These are phyloP conservation scores for Coniochaeta hoffmannii DNA, from an alignment of 2,329 filamentous ascomycete species.

Conservation along the genomic window DNA sequence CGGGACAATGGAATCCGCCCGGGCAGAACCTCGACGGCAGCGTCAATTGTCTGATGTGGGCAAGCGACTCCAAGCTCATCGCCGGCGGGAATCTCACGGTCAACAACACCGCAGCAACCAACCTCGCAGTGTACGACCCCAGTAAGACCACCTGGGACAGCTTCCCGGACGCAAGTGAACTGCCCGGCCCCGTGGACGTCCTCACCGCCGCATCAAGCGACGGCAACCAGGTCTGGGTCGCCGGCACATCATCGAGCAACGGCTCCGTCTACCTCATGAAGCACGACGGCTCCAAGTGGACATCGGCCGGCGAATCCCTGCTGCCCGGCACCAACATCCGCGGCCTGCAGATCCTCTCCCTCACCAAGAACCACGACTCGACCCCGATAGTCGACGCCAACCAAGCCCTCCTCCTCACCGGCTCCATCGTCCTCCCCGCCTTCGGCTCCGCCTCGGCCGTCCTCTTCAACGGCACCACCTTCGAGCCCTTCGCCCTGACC, in stretches of 20 bases:
- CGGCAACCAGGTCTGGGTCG: conserved; percentile 71
- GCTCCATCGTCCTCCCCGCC: conserved; percentile 64
- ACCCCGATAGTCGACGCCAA: conserved; percentile 56
- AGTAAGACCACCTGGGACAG: conserved; percentile 58
- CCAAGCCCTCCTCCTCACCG: conserved; percentile 76
- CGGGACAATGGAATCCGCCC: conserved; percentile 72
- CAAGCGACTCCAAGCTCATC: conserved; percentile 61
- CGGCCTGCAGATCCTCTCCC: conserved; percentile 72
- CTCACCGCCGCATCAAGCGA: conserved; percentile 68
- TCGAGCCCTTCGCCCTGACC: conserved; percentile 75
- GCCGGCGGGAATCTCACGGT: conserved; percentile 71
- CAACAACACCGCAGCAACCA: conserved; percentile 52
- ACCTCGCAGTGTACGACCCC: conserved; percentile 66
- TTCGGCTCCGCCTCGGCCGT: conserved; percentile 82
- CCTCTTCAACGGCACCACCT: conserved; percentile 74
- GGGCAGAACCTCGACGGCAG: conserved; percentile 64
- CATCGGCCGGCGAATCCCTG: conserved; percentile 55
- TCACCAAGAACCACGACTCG: conserved; percentile 59
- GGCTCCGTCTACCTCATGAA: conserved; percentile 73
- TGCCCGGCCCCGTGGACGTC: conserved; percentile 75
- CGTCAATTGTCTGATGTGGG: conserved; percentile 70
- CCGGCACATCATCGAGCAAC: conserved; percentile 59
- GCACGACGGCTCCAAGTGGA: conserved; percentile 68
- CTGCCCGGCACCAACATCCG: conserved; percentile 60
- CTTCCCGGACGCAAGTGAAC: conserved; percentile 51